Percentiles rank a stretch among this genome's conserved stretches.
These are phyloP conservation scores for Nakaseomyces sp. DNA, from an alignment of 1,139 yeast genomes.

Conservation along the genomic window DNA sequence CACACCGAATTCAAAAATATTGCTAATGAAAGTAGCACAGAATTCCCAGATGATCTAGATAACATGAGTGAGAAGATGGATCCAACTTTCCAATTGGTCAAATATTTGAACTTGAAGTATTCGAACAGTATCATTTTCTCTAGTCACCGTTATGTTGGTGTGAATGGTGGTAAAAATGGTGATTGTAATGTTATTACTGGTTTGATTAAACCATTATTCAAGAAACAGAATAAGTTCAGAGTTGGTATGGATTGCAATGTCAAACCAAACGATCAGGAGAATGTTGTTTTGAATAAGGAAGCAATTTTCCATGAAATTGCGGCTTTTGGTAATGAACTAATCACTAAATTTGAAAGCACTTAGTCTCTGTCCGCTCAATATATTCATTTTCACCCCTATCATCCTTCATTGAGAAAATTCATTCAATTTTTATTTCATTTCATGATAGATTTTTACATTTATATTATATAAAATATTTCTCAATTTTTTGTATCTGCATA, in stretches of 20 bases:
- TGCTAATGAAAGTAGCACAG: slow-evolving; percentile 26
- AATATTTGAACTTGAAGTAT: slow-evolving; percentile 48
- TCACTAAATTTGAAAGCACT: slow-evolving; percentile 20
- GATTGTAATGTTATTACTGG: slow-evolving; percentile 58
- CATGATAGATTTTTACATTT: not conserved
- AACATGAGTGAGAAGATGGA: slow-evolving; percentile 40
- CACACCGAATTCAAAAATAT: slow-evolving; percentile 58
- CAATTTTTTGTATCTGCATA: not conserved
- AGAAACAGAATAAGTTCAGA: slow-evolving; percentile 54
- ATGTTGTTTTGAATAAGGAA: slow-evolving; percentile 62
- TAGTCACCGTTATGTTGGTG: slow-evolving; percentile 44
- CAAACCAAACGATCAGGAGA: slow-evolving; percentile 48
- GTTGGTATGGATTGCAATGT: slow-evolving; percentile 73
- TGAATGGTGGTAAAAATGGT: slow-evolving; percentile 38
- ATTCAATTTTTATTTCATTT: slow-evolving; percentile 1
- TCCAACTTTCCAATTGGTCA: slow-evolving; percentile 45
- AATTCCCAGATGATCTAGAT: slow-evolving; percentile 29
- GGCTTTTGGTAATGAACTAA: slow-evolving; percentile 46
- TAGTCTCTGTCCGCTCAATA: not conserved
- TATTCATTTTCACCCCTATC: not conserved
- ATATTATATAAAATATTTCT: not conserved
- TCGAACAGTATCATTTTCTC: slow-evolving; percentile 53
- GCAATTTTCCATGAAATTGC: slow-evolving; percentile 66
- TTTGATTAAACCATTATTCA: slow-evolving; percentile 59
- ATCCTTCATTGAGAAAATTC: not conserved